Percentiles rank a stretch among this genome's conserved stretches.
Conservation (phyloP, 306 rosid species). For the Datisca glomerata region DNA sequence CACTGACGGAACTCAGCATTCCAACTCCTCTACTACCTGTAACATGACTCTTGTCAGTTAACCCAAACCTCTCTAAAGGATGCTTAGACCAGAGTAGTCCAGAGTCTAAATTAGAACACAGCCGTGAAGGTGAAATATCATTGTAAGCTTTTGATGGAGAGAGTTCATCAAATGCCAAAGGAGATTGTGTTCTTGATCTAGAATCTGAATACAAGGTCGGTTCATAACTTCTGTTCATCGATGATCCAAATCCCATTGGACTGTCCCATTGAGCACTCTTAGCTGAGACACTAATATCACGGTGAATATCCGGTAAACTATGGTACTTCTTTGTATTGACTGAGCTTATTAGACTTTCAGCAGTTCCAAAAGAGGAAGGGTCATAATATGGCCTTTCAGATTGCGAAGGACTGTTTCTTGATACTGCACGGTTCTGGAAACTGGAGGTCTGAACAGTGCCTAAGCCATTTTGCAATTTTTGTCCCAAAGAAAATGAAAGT, state of each 20-base stretch:
- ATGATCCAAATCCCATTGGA: constrained; percentile 42
- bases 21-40: constrained; percentile 34
- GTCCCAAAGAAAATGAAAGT: constrained; percentile 45
- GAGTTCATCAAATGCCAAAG: constrained; percentile 62
- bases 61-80: constrained; percentile 89
- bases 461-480: constrained; percentile 52
- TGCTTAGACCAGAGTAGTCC: constrained; percentile 86
- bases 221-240: constrained; percentile 28
- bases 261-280: constrained; percentile 43
- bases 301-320: constrained; percentile 71
- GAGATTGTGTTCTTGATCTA: constrained; percentile 40
- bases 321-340: constrained; percentile 72
- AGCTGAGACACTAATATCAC: constrained; percentile 34
- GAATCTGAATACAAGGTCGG: constrained; percentile 31
- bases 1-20: constrained; percentile 27
- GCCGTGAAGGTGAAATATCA: constrained; percentile 38
- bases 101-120: constrained; percentile 40
- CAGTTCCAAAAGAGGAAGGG: constrained; percentile 26
- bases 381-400: constrained; percentile 49
- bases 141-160: constrained; percentile 51
- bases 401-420: constrained; percentile 45
- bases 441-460: constrained; percentile 46
- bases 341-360: constrained; percentile 32
- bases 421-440: constrained; percentile 31
- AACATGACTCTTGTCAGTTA: constrained; percentile 35